Base-by-base conservation (phyloP, 495 filamentous ascomycete species). In the Penicillium alfredii region DNA sequence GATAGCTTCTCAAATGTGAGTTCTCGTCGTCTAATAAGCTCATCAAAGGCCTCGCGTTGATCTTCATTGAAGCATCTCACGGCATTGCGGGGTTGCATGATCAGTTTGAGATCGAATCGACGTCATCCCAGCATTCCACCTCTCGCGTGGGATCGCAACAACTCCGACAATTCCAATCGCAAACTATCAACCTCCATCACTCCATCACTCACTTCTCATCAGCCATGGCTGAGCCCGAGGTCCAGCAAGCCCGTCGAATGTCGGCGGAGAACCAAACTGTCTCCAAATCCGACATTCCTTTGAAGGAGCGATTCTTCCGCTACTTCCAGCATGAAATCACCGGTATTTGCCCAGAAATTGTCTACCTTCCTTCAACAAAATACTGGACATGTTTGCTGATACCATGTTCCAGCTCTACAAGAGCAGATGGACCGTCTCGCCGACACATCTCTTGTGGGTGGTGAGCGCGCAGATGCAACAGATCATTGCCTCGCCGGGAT, bases 251-350 rank as follows among this genome's bases (percentile, higher is more conserved):
- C 10, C 64, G 64, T 23, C 60, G 64, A 30, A 38, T 59, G 8
- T 66, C 65, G 45, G 53, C 61, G 17, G 61, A 67, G 26, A 66
- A 64, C 26, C 65, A 69, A 30, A 64, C 53, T 7, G 52, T 63
- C 41, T 54, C 55, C 5, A 64, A 58, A 24, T 51, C 63, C 0
- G 66, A 73, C 33, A 63, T 69, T 4, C 58, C 62, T 6, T 55
- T 79, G 29, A 88, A 86, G 33, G 81, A 85, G 47, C 72, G 72
- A 6, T 90, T 93, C 68, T 86, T 86, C 56, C 77, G 77, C 43
- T 79, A 83, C 55, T 92, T 90, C 45, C 81, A 83, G 40, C 71
- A 77, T 57, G 75, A 81, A 56, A 78, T 82, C 42, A 78, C 75
- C 9, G 71, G 85, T 86, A 69, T 48, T 51, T 12, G 4, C 7